These are phyloP conservation scores for Leptographium procerum DNA, from an alignment of 2,329 filamentous ascomycete species.

Conservation along the genomic window DNA sequence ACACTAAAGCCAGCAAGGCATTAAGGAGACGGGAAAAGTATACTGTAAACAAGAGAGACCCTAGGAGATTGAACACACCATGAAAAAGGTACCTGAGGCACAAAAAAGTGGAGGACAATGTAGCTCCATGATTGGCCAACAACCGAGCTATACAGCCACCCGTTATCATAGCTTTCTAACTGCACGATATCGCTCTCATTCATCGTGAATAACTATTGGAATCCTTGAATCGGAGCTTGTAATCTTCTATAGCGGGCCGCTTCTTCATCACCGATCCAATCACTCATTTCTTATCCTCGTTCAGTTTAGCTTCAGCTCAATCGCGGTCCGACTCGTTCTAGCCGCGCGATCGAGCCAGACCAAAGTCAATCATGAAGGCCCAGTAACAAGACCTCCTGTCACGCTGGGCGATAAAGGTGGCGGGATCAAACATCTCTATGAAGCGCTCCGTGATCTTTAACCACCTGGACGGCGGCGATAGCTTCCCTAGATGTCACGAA, in stretches of 20 bases:
- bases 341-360: neutral
- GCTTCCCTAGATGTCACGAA: neutral
- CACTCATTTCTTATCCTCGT: neutral
- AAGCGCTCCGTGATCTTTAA: neutral
- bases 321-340: neutral
- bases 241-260: neutral
- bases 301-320: neutral
- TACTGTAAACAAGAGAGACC: no score
- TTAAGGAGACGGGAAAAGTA: no score
- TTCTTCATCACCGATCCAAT: neutral
- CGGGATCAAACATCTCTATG: neutral
- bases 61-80: no score
- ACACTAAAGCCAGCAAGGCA: neutral
- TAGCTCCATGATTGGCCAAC: no score
- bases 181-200: no score
- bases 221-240: neutral
- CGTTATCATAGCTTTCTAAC: no score
- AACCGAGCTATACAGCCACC: no score
- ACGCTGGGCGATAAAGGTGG: neutral
- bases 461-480: neutral
- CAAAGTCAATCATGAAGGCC: neutral
- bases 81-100: no score
- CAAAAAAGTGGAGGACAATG: no score
- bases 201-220: neutral
- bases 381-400: neutral